These are phyloP conservation scores for Tephrocybe sp. DNA, from an alignment of 768 basidiomycete genomes.

Conservation along the genomic window DNA sequence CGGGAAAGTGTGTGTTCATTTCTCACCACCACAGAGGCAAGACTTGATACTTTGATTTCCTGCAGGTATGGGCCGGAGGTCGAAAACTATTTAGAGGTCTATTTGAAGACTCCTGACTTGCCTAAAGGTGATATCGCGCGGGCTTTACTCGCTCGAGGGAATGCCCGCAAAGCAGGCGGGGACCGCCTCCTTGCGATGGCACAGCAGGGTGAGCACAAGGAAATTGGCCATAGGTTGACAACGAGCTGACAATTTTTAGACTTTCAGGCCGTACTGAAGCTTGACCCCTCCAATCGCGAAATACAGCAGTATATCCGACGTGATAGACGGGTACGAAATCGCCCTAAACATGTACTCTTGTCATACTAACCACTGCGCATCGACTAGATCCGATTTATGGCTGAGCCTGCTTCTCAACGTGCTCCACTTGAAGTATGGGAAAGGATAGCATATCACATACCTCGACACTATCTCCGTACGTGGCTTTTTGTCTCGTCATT, in stretches of 20 bases:
- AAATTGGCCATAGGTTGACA: not conserved
- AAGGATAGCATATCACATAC: slow-evolving; percentile 58
- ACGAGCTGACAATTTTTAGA: slow-evolving; percentile 33
- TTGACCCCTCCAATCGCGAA: slow-evolving; percentile 60
- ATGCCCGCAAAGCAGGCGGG: slow-evolving; percentile 55
- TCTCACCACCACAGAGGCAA: not conserved
- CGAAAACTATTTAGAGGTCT: slow-evolving; percentile 66
- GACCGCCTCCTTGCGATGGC: slow-evolving; percentile 57
- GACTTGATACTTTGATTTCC: slow-evolving; percentile 5
- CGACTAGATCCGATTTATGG: slow-evolving; percentile 53
- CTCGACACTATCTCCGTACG: slow-evolving; percentile 65
- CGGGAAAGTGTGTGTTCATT: slow-evolving; percentile 42
- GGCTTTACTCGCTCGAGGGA: slow-evolving; percentile 59
- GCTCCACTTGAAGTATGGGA: slow-evolving; percentile 71
- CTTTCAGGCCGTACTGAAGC: slow-evolving; percentile 56
- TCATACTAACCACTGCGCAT: no score
- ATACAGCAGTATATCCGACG: slow-evolving; percentile 49
- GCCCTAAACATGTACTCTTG: no score
- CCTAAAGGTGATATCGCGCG: slow-evolving; percentile 48
- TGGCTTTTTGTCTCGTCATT: slow-evolving; percentile 69
- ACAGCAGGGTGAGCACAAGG: slow-evolving; percentile 49
- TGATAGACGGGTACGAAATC: slow-evolving; percentile 44
- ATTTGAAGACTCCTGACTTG: slow-evolving; percentile 59
- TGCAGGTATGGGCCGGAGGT: slow-evolving; percentile 62
- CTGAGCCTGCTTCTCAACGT: slow-evolving; percentile 60